Evolutionary conservation across 805 yeast genomes (phyloP), one percentile per base, ranked within the genome.

Genomic region (Candida maesae): DNA sequence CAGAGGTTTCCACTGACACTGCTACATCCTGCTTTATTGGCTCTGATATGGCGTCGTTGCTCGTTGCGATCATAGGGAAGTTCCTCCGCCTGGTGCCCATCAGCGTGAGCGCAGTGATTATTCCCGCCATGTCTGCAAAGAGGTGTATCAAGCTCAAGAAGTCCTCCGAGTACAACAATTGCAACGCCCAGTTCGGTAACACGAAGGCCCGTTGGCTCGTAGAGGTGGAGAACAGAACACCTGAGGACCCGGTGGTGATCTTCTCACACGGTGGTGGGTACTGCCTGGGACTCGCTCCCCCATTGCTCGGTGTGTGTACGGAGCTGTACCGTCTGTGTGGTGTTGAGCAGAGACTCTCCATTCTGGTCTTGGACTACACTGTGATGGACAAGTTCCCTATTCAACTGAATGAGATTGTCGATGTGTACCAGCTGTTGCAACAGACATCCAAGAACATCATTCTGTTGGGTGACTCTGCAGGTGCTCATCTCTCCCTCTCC

Each of bases 401-500:
- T 10, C 65, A 60, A 41, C 42, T 61, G 16, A n/a, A 43, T 11
- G 60, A 61, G 39, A 40, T 48, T 3, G 38, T 39, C 26, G 40
- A 40, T 1, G 38, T 50, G n/a, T 57, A 51, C 35, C 34, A 47
- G 16, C 36, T 36, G 3, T 38, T 61, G 19, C 19, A 34, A 13
- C 20, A 44, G 23, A 26, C 47, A 2, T 44, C 36, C 10, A 37
- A 48, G 35, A 41, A 53, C 27, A 45, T 59, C 30, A 43, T 50
- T 8, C 38, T 57, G 2, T 33, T 49, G 13, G 66, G 66, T 11
- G 66, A 62, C 34, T 60, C 65, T 6, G 57, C 58, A 9, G 65
- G 66, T 13, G 65, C 58, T 1, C 56, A 58, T 33, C 43, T 62
- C 24, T 46, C 52, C 1, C 35, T 58, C 10, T 47, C 50, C 2